Base-by-base conservation (phyloP, 768 basidiomycete genomes). In the Nevesoporus exiguus region DNA sequence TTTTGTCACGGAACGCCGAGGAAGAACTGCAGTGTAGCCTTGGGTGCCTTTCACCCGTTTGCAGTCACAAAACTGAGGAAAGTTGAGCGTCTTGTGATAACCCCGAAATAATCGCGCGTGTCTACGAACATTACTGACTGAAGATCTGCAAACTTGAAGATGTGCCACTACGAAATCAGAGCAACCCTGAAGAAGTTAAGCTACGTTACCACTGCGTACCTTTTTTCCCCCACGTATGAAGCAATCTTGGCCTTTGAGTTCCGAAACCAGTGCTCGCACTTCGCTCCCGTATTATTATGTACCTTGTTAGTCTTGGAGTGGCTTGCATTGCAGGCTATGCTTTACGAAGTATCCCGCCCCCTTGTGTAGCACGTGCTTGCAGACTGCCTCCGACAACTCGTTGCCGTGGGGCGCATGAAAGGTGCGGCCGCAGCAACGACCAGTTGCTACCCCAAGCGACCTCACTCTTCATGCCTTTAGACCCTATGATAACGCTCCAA, bases 141-240 rank as follows among this genome's bases (percentile, higher is more conserved):
- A 43, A 57, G 61, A 68, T 68, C 58, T 62, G 29, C 63, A 21
- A 59, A 30, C n/a, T n/a, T 29, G 7, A 34, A 47, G 19, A 19
- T 19, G 19, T n/a, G 47, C n/a, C 47, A 54, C 58, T 45, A 61
- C 56, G 54, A 51, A 33, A 66, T 71, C 59, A 60, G 54, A 52
- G 41, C 59, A 71, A 49, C 67, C 67, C 69, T 66, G 66, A 69
- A 65, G 67, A 60, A 71, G 68, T 60, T 68, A 70, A 61, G 41
- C 64, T 65, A 65, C 41, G 54, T 62, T 43, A 67, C 50, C 36
- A 25, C 14, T 39, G 24, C 24, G 31, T 67, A 53, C 58, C 63
- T 53, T 47, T 59, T 17, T 15, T 3, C 3, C 34, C 33, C 24
- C 41, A n/a, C 30, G 24, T 25, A 49, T 3, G n/a, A n/a, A 39